These are phyloP conservation scores for Nakazawaea ishiwadae DNA, from an alignment of 805 yeast genomes.

Conservation along the genomic window DNA sequence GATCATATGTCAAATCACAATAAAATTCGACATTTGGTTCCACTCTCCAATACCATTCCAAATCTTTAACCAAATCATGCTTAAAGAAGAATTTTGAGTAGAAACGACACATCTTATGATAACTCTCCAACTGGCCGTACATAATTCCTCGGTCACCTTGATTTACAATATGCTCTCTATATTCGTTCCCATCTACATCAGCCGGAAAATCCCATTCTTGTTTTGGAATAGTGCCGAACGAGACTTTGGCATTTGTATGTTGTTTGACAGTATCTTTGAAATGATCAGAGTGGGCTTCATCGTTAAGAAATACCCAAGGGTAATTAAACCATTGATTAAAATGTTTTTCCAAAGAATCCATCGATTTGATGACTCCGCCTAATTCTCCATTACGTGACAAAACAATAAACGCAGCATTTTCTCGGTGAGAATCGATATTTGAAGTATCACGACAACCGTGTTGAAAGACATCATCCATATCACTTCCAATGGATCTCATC, in stretches of 20 bases:
- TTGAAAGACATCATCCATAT: constrained; percentile 25
- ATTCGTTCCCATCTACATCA: constrained; percentile 32
- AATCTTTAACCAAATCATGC: constrained; percentile 65
- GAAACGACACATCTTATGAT: constrained; percentile 95
- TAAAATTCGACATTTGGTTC: constrained; percentile 90
- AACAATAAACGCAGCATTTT: constrained; percentile 82
- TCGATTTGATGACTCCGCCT: constrained; percentile 68
- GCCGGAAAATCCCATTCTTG: constrained; percentile 76
- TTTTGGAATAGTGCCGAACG: constrained; percentile 63
- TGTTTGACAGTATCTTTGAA: constrained; percentile 51
- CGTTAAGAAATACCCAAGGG: constrained; percentile 88
- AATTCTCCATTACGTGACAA: constrained; percentile 79
- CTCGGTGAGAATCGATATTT: constrained; percentile 29
- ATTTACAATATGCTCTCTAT: constrained; percentile 53
- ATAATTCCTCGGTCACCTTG: constrained; percentile 83
- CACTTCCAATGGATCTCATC: constrained; percentile 20
- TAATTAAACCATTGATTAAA: constrained; percentile 93
- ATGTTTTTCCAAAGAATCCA: constrained; percentile 75
- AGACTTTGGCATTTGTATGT: constrained; percentile 55
- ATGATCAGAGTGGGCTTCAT: constrained; percentile 63
- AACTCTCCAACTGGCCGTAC: constrained; percentile 79
- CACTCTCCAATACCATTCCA: constrained; percentile 95
- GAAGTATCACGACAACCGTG: constrained; percentile 28
- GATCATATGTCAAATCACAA: constrained; percentile 91
- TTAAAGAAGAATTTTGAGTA: constrained; percentile 79